Evolutionary conservation across 2,329 filamentous ascomycete species (phyloP), one percentile per base, ranked within the genome.

Genomic region (Aspergillus flavus): DNA sequence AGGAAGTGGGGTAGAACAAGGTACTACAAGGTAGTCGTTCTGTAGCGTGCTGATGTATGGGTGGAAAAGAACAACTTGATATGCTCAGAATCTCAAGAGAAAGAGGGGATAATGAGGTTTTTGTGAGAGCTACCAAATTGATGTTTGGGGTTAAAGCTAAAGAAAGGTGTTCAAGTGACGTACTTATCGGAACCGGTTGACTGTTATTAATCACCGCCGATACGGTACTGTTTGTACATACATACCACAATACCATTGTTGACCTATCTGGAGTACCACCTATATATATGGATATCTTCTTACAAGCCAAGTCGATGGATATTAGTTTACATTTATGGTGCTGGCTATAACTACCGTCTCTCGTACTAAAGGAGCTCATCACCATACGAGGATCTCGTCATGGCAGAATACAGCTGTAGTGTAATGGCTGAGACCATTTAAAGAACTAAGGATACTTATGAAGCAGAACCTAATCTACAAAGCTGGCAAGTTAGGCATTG

Each of bases 131-230:
- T 26, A 16, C 28, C 45, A 11, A 52, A 34, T n/a, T 4, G 48
- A n/a, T 21, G 10, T 32, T 52, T 52, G 52, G 32, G 9, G 12
- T 23, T 14, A n/a, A 26, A n/a, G 30, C 23, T 39, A 55, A 39
- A 39, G 52, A 55, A 55, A 55, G 34, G 19, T 36, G 52, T 39
- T 39, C 50, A 19, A 55, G 26, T 39, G 52, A 55, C 52, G 52
- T 55, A 41, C 39, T 41, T 39, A 14, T 26, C 32, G n/a, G 52
- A 55, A 39, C 32, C 12, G 12, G 21, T 39, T 19, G 32, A 7
- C 30, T n/a, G 26, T n/a, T 39, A 55, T 55, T 55, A 39, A 23
- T 39, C 34, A 54, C 19, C 9, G n/a, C n/a, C 10, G 28, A 52
- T 52, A 52, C 48, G 19, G 28, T 52, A 52, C 28, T 32, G 16